A percentile compares a stretch with the other conserved stretches of the same genome.
Conservation (phyloP, 1,284 basidiomycete genomes). For the Stereum hirsutum region DNA sequence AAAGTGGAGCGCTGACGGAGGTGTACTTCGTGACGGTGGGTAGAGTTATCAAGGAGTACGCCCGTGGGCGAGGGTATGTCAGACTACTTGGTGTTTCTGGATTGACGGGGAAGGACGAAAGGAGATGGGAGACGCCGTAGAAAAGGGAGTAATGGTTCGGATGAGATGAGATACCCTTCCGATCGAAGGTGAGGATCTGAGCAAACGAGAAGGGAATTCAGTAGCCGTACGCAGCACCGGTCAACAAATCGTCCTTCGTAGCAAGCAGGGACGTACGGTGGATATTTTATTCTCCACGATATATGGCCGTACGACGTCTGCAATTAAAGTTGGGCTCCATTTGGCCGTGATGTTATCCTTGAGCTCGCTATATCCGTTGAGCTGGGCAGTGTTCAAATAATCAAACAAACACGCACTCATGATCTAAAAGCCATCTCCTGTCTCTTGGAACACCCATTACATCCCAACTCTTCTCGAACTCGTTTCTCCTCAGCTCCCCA, state of each 20-base stretch:
- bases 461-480: conserved; percentile 63
- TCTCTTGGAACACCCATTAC: conserved; percentile 57
- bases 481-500: conserved; percentile 52
- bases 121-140: conserved; percentile 39
- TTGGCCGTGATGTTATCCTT: conserved; percentile 66
- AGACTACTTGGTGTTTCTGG: too few species aligned
- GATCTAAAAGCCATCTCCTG: conserved; percentile 58
- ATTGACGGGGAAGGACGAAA: conserved; percentile 17
- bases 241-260: too few species aligned
- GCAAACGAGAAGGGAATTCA: conserved; percentile 2
- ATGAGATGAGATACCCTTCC: conserved; percentile 74
- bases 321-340: conserved; percentile 64
- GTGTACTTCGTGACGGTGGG: conserved; percentile 54
- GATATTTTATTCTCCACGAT: conserved; percentile 52
- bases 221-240: too few species aligned
- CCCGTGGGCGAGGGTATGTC: conserved; percentile 23
- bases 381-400: not conserved
- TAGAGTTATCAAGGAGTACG: conserved; percentile 56
- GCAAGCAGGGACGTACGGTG: conserved; percentile 31
- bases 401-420: conserved; percentile 45
- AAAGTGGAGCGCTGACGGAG: conserved; percentile 35
- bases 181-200: conserved; percentile 90
- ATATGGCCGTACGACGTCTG: conserved; percentile 50
- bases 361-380: conserved; percentile 42
- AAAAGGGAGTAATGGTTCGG: conserved; percentile 83